Evolutionary conservation across 805 yeast genomes (phyloP), one percentile per base, ranked within the genome.

Genomic region (Wickerhamiella brachini): DNA sequence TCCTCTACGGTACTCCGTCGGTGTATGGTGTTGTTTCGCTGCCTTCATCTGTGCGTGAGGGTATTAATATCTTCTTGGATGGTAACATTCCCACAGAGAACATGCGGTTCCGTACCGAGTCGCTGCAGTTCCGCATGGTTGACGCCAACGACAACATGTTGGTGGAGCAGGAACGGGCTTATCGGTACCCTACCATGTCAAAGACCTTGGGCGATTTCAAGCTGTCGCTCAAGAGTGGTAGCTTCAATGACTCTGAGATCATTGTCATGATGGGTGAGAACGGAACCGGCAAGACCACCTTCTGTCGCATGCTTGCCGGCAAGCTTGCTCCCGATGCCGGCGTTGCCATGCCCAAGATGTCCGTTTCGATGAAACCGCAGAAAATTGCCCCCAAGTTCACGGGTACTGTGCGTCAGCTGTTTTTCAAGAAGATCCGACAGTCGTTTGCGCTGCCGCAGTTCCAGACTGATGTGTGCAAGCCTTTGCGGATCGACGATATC

Each of bases 221-320:
- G 65, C 76, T 93, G 67, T 73, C 70, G 53, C 83, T 93, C 54
- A 83, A 85, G 64, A 64, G 78, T 45, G 99, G 99, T 71, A 89
- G 83, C 53, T 93, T 90, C 71, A 82, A 95, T 51, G 95, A 93
- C 68, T 85, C 96, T 44, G 98, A 93, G 74, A 93, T 93, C 62
- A 77, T 93, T 63, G 98, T 93, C 52, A 86, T 93, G 96, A 90
- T 93, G 95, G 99, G 99, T 67, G 98, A 93, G 73, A 93, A 93
- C 69, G 99, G 99, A 74, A 93, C 98, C 18, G 99, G 99, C 75
- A 93, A 93, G 74, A 93, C 99, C 43, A 93, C 99, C 15, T 82
- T 93, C 74, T 90, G 97, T 78, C 85, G 84, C 68, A 73, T 93
- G 63, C 75, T 93, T 63, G 97, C 99, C 21, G 98, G 97, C 65